A percentile compares a stretch with the other conserved stretches of the same genome.
Evolutionary conservation across 371 early-diverging fungal genomes (phyloP).

Genomic region (Chytridium lagenaria): DNA sequence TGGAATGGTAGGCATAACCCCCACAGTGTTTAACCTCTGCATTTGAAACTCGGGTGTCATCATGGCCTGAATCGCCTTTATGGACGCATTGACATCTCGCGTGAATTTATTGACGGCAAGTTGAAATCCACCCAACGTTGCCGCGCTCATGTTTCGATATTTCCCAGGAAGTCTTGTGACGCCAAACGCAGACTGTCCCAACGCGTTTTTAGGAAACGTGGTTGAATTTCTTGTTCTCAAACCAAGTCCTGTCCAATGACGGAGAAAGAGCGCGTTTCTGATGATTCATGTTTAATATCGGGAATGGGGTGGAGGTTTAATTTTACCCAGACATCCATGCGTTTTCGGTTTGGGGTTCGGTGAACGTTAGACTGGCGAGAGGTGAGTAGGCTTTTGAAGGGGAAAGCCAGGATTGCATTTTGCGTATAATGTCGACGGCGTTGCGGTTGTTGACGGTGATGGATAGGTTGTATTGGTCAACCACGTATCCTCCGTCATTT

Average conservation of each 20-base stretch:
- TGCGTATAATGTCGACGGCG: conserved; percentile 11
- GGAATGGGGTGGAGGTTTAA: no score
- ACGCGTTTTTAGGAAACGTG: conserved; percentile 13
- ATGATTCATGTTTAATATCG: not conserved
- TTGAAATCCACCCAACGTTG: conserved; percentile 37
- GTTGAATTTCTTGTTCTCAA: conserved; percentile 1
- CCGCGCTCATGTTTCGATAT: conserved; percentile 17
- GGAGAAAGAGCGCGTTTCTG: conserved; percentile 29
- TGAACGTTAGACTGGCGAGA: not conserved
- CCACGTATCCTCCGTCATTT: no score
- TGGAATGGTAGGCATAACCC: conserved; percentile 30
- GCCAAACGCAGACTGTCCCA: not conserved
- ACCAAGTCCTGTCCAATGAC: conserved; percentile 26
- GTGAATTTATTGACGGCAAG: conserved; percentile 28
- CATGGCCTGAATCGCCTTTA: conserved; percentile 22
- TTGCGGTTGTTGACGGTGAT: conserved; percentile 25
- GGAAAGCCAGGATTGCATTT: conserved; percentile 22
- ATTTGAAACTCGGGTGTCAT: conserved; percentile 29
- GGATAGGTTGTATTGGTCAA: no score
- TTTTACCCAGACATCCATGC: not conserved
- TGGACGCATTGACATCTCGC: conserved; percentile 17
- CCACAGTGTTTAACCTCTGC: conserved; percentile 3
- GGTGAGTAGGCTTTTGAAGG: not conserved
- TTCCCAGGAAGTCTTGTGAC: conserved; percentile 23
- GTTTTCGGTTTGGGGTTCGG: not conserved